These are phyloP conservation scores for Malassezia sp. DNA, from an alignment of 1,284 basidiomycete species.

Conservation along the genomic window DNA sequence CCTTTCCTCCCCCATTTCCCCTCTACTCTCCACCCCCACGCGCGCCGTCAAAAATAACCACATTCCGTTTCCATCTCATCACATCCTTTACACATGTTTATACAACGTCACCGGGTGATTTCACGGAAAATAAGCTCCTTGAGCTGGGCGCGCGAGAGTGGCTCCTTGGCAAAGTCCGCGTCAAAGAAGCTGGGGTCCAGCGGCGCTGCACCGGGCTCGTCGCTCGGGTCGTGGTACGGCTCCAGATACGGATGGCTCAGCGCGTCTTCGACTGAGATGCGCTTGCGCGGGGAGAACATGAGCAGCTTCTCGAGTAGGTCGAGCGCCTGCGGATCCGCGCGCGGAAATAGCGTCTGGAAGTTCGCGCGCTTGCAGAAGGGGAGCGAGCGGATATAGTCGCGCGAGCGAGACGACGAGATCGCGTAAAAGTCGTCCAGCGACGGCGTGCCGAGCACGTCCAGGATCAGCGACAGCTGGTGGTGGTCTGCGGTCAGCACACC, in stretches of 20 bases:
- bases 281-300: conserved; percentile 52
- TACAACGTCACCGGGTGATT: conserved; percentile 17
- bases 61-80: no score
- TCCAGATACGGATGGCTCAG: conserved; percentile 43
- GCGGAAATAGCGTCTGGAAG: conserved; percentile 63
- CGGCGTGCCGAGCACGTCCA: conserved; percentile 55
- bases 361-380: conserved; percentile 78
- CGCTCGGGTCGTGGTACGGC: conserved; percentile 44
- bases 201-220: conserved; percentile 40
- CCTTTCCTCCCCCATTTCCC: no score
- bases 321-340: conserved; percentile 54
- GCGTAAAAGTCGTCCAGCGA: conserved; percentile 57
- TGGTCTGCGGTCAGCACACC: no score
- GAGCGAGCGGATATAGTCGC: conserved; percentile 83
- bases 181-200: conserved; percentile 43
- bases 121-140: conserved; percentile 42
- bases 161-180: conserved; percentile 46
- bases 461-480: conserved; percentile 53
- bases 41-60: no score
- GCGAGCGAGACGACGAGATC: conserved; percentile 65
- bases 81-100: no score
- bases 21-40: no score
- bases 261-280: conserved; percentile 44
- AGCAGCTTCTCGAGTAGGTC: conserved; percentile 80
- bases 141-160: conserved; percentile 48